phyloP scores from a whole-genome alignment of 371 early-diverging fungal genomes.

The Entomophthora muscae region DNA sequence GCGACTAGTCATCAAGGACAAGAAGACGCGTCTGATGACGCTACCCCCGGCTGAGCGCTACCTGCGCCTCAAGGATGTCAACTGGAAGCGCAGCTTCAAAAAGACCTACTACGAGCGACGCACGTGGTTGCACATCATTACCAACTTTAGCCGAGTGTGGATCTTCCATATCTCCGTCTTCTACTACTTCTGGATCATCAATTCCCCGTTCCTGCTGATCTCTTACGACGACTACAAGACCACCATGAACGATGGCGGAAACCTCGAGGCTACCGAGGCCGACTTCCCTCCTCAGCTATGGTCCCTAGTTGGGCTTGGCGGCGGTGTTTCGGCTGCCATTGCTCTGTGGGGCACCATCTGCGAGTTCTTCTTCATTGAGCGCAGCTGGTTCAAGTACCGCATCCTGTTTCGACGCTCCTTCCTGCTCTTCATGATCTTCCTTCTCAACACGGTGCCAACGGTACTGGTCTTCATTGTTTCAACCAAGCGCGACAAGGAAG shows the following conservation, averaged over 20 bases:
- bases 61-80: constrained; percentile 34
- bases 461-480: constrained; percentile 25
- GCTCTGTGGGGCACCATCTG: constrained; percentile 43
- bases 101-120: constrained; percentile 82
- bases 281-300: constrained; percentile 32
- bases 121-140: constrained; percentile 64
- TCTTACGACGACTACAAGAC: neutral
- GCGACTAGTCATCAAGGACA: constrained; percentile 26
- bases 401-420: constrained; percentile 36
- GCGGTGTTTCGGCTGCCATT: constrained; percentile 45
- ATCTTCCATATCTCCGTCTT: constrained; percentile 66
- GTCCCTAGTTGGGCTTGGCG: constrained; percentile 57
- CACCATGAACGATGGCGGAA: constrained; percentile 13
- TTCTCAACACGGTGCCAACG: constrained; percentile 46
- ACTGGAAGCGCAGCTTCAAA: constrained; percentile 48
- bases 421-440: constrained; percentile 35
- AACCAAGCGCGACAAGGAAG: neutral
- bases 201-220: constrained; percentile 45
- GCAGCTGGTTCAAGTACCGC: constrained; percentile 34
- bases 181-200: constrained; percentile 63
- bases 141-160: constrained; percentile 78
- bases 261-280: constrained; percentile 23
- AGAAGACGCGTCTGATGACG: constrained; percentile 30
- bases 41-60: constrained; percentile 47
- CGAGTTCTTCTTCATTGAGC: constrained; percentile 50